phyloP scores from a whole-genome alignment of 805 yeast species.

The Saturnispora diversa region DNA sequence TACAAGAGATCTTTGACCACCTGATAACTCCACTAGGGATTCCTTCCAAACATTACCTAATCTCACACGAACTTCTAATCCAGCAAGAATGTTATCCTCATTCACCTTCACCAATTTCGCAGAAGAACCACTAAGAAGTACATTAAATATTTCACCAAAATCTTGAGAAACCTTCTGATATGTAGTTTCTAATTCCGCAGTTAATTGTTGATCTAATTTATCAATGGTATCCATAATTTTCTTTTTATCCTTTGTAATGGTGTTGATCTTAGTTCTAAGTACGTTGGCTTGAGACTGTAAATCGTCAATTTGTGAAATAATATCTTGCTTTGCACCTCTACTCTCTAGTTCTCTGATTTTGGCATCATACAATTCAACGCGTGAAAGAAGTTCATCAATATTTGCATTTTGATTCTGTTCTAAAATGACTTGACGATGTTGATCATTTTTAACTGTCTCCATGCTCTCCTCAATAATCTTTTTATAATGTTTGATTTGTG shows the following conservation, averaged over 20 bases:
- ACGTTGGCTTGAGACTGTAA: slow-evolving; percentile 82
- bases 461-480: slow-evolving; percentile 5
- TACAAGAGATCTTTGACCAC: slow-evolving; percentile 93
- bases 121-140: slow-evolving; percentile 79
- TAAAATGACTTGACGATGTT: slow-evolving; percentile 46
- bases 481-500: slow-evolving; percentile 30
- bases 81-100: slow-evolving; percentile 76
- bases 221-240: slow-evolving; percentile 84
- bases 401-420: slow-evolving; percentile 57
- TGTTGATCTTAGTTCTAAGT: slow-evolving; percentile 69
- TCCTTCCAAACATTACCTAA: slow-evolving; percentile 94
- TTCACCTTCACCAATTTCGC: slow-evolving; percentile 83
- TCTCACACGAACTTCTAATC: slow-evolving; percentile 83
- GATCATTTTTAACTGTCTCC: slow-evolving; percentile 57
- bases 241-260: slow-evolving; percentile 80
- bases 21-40: slow-evolving; percentile 87
- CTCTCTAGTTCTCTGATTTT: slow-evolving; percentile 64
- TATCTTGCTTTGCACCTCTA: slow-evolving; percentile 69
- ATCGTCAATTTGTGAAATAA: slow-evolving; percentile 85
- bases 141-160: slow-evolving; percentile 85
- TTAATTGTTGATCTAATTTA: slow-evolving; percentile 76
- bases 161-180: slow-evolving; percentile 83
- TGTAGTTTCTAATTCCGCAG: slow-evolving; percentile 72
- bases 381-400: slow-evolving; percentile 51
- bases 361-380: slow-evolving; percentile 47